Evolutionary conservation across 2,329 filamentous ascomycete genomes (phyloP).

Genomic region (Tetracladium maxilliforme): DNA sequence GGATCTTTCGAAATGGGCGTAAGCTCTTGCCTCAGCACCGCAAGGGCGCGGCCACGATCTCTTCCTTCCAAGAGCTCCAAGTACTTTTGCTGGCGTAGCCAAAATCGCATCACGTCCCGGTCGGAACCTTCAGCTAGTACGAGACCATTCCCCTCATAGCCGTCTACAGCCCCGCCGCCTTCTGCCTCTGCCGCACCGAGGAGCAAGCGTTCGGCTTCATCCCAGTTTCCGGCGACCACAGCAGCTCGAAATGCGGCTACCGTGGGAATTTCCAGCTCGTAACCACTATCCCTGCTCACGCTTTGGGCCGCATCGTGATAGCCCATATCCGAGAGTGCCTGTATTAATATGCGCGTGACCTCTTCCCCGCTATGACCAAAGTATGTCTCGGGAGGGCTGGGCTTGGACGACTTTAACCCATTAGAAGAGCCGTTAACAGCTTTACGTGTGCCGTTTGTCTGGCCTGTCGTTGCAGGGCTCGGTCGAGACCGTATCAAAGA

Average conservation of each 20-base stretch:
- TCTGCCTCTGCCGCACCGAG: conserved; percentile 30
- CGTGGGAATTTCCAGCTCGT: conserved; percentile 69
- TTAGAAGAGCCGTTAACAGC: conserved; percentile 38
- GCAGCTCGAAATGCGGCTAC: conserved; percentile 77
- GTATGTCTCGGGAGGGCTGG: conserved; percentile 31
- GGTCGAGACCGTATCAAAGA: conserved; percentile 38
- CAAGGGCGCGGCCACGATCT: conserved; percentile 59
- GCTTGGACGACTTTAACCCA: conserved; percentile 7
- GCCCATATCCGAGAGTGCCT: conserved; percentile 78
- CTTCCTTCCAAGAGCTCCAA: conserved; percentile 72
- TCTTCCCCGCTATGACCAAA: conserved; percentile 85
- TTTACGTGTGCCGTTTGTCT: conserved; percentile 32
- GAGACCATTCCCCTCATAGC: conserved; percentile 53
- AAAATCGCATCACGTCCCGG: conserved; percentile 69
- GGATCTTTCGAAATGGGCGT: conserved; percentile 75
- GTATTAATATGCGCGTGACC: conserved; percentile 82
- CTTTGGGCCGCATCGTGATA: conserved; percentile 64
- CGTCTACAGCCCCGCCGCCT: conserved; percentile 23
- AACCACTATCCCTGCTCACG: conserved; percentile 72
- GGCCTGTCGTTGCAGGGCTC: conserved; percentile 24
- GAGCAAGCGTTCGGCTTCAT: conserved; percentile 69
- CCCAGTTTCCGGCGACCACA: conserved; percentile 69
- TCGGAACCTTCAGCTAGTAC: conserved; percentile 65
- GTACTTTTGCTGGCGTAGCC: conserved; percentile 86
- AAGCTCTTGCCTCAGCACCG: conserved; percentile 75